Conservation (phyloP, 1,139 yeast species). For the Keqinozyma sinolaborantium region DNA sequence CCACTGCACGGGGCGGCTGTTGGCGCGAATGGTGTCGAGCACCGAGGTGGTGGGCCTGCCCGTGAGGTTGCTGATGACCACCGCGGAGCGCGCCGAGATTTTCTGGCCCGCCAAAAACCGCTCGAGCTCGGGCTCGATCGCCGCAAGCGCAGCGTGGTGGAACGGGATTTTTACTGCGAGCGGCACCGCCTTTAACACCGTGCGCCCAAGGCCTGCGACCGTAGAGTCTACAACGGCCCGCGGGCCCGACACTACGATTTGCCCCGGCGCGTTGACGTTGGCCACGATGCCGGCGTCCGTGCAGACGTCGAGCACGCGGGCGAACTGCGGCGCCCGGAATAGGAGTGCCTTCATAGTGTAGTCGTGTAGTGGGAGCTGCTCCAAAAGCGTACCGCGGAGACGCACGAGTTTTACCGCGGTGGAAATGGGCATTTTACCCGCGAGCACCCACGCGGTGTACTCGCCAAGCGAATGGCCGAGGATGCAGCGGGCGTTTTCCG, state of each 20-base stretch:
- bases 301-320: conserved; percentile 17
- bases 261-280: conserved; percentile 40
- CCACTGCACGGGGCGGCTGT: conserved; percentile 46
- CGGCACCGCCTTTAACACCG: conserved; percentile 17
- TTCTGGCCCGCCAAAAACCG: conserved; percentile 6
- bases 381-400: conserved; percentile 52
- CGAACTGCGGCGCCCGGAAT: conserved; percentile 17
- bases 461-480: conserved; percentile 65
- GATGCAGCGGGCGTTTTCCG: conserved; percentile 19
- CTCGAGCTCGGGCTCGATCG: conserved; percentile 31
- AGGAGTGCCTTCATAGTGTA: conserved; percentile 41
- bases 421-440: conserved; percentile 34
- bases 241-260: conserved; percentile 45
- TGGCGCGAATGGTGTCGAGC: conserved; percentile 28
- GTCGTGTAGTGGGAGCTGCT: conserved; percentile 17
- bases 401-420: conserved; percentile 49
- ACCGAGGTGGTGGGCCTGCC: conserved; percentile 15
- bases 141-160: conserved; percentile 38
- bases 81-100: background rate
- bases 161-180: conserved; percentile 55
- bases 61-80: background rate
- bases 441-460: conserved; percentile 45
- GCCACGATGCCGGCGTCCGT: conserved; percentile 25
- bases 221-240: conserved; percentile 14
- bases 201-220: conserved; percentile 7